phyloP scores from a whole-genome alignment of 768 basidiomycete species.

The Lentinula sp. region DNA sequence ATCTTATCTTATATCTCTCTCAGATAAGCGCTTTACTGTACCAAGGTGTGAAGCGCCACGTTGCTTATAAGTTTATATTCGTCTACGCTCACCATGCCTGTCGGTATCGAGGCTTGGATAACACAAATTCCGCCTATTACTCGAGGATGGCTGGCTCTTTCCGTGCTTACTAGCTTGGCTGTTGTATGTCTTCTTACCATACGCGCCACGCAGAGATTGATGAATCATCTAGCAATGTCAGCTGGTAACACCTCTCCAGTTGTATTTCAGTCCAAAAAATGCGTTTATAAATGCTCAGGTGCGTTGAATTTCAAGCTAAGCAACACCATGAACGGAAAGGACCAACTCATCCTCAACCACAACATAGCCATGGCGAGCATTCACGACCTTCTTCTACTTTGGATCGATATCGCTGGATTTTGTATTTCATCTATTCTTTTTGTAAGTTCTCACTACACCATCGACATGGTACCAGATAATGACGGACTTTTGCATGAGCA shows the following conservation, averaged over 20 bases:
- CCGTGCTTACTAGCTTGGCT: slow-evolving; percentile 75
- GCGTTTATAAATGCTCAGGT: slow-evolving; percentile 82
- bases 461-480: no score
- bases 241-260: slow-evolving; percentile 81
- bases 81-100: slow-evolving; percentile 46
- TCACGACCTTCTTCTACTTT: slow-evolving; percentile 95
- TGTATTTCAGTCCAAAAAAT: slow-evolving; percentile 88
- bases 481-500: slow-evolving; percentile 22
- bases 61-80: not conserved
- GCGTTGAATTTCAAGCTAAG: slow-evolving; percentile 8
- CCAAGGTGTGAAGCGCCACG: not conserved
- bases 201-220: slow-evolving; percentile 2
- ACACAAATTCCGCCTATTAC: slow-evolving; percentile 90
- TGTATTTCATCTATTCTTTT: slow-evolving; percentile 97
- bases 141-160: slow-evolving; percentile 75
- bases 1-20: not conserved
- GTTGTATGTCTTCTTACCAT: slow-evolving; percentile 57
- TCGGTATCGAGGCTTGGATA: slow-evolving; percentile 87
- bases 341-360: slow-evolving; percentile 1
- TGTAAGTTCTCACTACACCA: slow-evolving; percentile 50
- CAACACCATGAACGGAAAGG: not conserved
- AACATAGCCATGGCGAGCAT: slow-evolving; percentile 73
- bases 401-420: slow-evolving; percentile 91
- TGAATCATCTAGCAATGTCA: slow-evolving; percentile 72
- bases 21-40: not conserved